Evolutionary conservation across 2,329 filamentous ascomycete species (phyloP).

Genomic region (Colletotrichum sp.): DNA sequence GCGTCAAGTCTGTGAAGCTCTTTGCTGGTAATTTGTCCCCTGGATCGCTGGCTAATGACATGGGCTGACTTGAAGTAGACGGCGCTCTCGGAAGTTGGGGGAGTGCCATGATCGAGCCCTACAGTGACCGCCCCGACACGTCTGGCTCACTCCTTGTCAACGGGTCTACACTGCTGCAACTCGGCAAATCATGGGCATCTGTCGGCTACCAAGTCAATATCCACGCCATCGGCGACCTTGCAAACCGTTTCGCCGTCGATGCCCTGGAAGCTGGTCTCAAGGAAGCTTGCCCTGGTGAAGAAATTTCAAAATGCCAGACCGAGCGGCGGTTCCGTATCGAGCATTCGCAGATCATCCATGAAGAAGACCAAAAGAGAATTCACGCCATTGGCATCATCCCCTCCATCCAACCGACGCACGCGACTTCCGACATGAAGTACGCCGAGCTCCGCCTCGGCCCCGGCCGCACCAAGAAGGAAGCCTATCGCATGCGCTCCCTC

Average conservation of each 20-base stretch:
- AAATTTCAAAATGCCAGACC: constrained; percentile 56
- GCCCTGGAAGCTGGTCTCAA: constrained; percentile 63
- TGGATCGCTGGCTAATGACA: neutral
- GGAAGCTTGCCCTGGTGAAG: constrained; percentile 51
- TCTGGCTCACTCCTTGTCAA: constrained; percentile 72
- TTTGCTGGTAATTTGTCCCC: constrained; percentile 60
- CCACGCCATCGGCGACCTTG: constrained; percentile 74
- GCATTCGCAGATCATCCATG: constrained; percentile 74
- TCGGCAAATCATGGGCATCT: constrained; percentile 63
- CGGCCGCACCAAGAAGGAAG: constrained; percentile 57
- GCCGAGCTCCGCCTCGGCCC: constrained; percentile 64
- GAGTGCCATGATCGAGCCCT: constrained; percentile 74
- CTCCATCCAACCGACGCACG: constrained; percentile 75
- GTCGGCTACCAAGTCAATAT: constrained; percentile 73
- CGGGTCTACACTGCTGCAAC: constrained; percentile 57
- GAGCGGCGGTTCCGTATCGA: constrained; percentile 69
- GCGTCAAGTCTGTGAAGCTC: constrained; percentile 69
- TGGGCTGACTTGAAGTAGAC: constrained; percentile 45
- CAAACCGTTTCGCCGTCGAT: constrained; percentile 69
- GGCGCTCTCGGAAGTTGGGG: constrained; percentile 76
- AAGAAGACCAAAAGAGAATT: constrained; percentile 66
- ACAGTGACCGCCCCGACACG: constrained; percentile 65
- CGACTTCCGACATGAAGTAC: constrained; percentile 74
- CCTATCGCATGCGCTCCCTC: constrained; percentile 71
- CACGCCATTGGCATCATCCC: constrained; percentile 65